Conservation (phyloP, 1,139 yeast genomes). For the Zhuliangozyma parablackwelliae region DNA sequence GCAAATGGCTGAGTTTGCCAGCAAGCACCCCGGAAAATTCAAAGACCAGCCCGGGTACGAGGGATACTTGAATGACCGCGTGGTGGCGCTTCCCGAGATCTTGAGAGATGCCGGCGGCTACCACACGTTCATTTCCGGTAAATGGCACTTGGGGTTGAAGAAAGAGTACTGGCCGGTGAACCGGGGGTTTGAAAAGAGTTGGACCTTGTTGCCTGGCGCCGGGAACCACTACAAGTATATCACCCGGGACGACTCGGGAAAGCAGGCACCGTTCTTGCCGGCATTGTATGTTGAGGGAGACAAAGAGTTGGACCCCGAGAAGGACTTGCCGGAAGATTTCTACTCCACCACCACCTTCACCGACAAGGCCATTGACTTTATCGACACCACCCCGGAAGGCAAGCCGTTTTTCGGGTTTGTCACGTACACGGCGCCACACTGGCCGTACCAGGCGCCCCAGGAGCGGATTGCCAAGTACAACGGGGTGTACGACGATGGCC, state of each 20-base stretch:
- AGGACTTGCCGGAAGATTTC: conserved; percentile 40
- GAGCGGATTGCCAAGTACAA: too few relatives aligned
- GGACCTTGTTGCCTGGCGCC: conserved; percentile 53
- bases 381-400: conserved; percentile 8
- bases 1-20: conserved; percentile 51
- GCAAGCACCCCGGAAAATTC: conserved; percentile 32
- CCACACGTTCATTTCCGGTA: conserved; percentile 47
- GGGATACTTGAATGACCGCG: conserved; percentile 49
- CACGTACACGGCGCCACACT: too few relatives aligned
- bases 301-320: conserved; percentile 26
- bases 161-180: conserved; percentile 48
- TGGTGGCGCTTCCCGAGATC: conserved; percentile 52
- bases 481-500: conserved; percentile 1
- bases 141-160: conserved; percentile 54
- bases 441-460: too few relatives aligned
- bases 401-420: too few relatives aligned
- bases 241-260: conserved; percentile 27
- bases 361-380: conserved; percentile 35
- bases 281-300: conserved; percentile 38
- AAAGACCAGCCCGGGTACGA: conserved; percentile 53
- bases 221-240: conserved; percentile 54
- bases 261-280: conserved; percentile 22
- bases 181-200: conserved; percentile 50
- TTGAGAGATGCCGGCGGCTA: conserved; percentile 42
- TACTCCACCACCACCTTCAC: conserved; percentile 46